phyloP scores from a whole-genome alignment of 768 basidiomycete species.

The Tricholoma saponaceum region DNA sequence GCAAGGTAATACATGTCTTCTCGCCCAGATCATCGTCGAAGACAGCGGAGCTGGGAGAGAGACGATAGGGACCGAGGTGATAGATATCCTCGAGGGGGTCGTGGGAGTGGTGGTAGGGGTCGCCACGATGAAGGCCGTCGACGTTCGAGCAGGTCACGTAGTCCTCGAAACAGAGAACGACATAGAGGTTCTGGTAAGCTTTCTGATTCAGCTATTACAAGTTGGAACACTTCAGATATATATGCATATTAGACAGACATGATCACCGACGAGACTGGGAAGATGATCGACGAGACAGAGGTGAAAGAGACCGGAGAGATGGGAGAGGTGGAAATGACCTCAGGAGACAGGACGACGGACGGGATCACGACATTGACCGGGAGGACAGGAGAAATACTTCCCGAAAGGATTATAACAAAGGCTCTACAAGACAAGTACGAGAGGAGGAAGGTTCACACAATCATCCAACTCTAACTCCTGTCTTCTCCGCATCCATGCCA shows the following conservation, averaged over 20 bases:
- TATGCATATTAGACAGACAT: constrained; percentile 26
- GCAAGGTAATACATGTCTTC: too few relatives aligned
- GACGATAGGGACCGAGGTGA: constrained; percentile 46
- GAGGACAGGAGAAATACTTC: constrained; percentile 20
- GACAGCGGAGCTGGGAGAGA: constrained; percentile 64
- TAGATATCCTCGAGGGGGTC: constrained; percentile 35
- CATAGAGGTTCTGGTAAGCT: constrained; percentile 22
- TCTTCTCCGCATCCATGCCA: constrained; percentile 7
- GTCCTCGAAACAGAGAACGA: constrained; percentile 42
- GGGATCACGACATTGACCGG: constrained; percentile 16
- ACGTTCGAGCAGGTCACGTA: constrained; percentile 47
- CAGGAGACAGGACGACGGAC: constrained; percentile 19
- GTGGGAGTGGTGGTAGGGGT: constrained; percentile 29
- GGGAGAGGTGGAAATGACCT: constrained; percentile 19
- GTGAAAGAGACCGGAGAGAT: constrained; percentile 34
- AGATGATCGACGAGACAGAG: constrained; percentile 35
- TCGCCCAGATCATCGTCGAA: constrained; percentile 48
- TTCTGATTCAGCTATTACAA: too few relatives aligned
- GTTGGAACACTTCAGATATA: too few relatives aligned
- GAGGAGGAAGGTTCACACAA: constrained; percentile 2
- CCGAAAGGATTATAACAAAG: constrained; percentile 14
- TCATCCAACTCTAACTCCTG: constrained; percentile 10
- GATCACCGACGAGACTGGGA: constrained; percentile 40
- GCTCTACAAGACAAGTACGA: constrained; percentile 5
- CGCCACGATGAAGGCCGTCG: constrained; percentile 40